Base-by-base conservation (phyloP, 2,329 filamentous ascomycete species). In the Chaetomium globosum region DNA sequence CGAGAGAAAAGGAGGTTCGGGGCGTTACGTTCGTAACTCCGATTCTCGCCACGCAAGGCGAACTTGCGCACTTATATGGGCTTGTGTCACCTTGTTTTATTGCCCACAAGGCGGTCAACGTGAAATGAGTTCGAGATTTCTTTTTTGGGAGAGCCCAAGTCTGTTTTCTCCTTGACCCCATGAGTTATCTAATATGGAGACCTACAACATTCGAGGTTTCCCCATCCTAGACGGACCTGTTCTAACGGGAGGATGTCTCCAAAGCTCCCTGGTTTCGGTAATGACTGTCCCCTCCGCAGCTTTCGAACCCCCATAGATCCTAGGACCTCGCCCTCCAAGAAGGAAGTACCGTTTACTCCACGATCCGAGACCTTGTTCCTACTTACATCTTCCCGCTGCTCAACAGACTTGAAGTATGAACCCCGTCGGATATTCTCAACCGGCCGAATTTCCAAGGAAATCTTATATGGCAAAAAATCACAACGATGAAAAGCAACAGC, bases 101-200 rank as follows among this genome's bases (percentile, higher is more conserved):
- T 53, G 26, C 26, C 26, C 19, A 21, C 19, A 6, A 56, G 54
- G 54, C 54, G 54, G 33, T 56, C 54, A 56, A 31, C 39, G 39
- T 5, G 39, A 19, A 5, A n/a, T 0, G 39, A 43, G 7, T 43
- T 43, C 5, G 39, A 43, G 3, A 16, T 16, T 39, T 36, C 13
- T 13, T 36, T 36, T 39, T 39, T 39, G 10, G 36, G 13, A 36
- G 33, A 10, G 26, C 26, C 12, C 33, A 36, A 36, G 33, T 36
- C 33, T 36, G 33, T 36, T 36, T 36, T 36, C 3, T 12, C 12
- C 33, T 36, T 36, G 33, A 36, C 33, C 8, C 33, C 12, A 9
- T 9, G 33, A 36, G 33, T 3, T n/a, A 7, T 43, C 2, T 43
- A 16, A 43, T 43, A 43, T 43, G 1, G 16, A 43, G 16, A 43